Conservation (phyloP, 2,329 filamentous ascomycete species). For the Ceratocystiopsis sp. region DNA sequence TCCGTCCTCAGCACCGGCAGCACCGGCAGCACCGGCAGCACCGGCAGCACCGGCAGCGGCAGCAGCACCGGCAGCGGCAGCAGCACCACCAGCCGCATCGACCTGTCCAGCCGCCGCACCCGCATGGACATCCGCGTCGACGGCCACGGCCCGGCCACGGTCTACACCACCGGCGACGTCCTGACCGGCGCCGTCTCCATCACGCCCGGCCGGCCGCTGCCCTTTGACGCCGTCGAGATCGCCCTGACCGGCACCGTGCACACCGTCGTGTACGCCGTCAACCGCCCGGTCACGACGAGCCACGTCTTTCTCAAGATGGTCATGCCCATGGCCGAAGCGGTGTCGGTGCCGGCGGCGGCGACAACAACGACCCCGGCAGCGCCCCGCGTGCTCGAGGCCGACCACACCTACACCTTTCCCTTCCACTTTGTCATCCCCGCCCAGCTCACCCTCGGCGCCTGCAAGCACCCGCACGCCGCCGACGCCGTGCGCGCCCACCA, state of each 20-base stretch:
- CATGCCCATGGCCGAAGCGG: constrained; percentile 32
- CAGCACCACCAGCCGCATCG: not conserved
- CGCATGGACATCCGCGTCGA: constrained; percentile 32
- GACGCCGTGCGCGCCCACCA: constrained; percentile 33
- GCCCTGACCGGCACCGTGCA: constrained; percentile 32
- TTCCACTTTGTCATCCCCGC: constrained; percentile 43
- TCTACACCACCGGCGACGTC: constrained; percentile 37
- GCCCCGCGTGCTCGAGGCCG: constrained; percentile 29
- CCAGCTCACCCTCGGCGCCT: constrained; percentile 38
- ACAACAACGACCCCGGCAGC: too few species aligned
- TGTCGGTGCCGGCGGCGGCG: constrained; percentile 25
- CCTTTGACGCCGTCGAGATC: constrained; percentile 35
- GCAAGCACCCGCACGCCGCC: constrained; percentile 29
- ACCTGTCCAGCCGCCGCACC: constrained; percentile 16
- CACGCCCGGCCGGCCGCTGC: constrained; percentile 25
- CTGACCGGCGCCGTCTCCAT: constrained; percentile 32
- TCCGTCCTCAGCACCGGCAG: not conserved
- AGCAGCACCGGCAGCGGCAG: constrained; percentile 1
- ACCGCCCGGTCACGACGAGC: constrained; percentile 27
- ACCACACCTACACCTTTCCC: constrained; percentile 31
- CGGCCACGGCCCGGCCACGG: constrained; percentile 35
- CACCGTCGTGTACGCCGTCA: constrained; percentile 34
- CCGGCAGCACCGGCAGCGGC: not conserved
- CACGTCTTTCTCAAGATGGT: constrained; percentile 38
- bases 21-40: not conserved